A percentile compares a stretch with the other conserved stretches of the same genome.
These are phyloP conservation scores for Hansenula lynferdii DNA, from an alignment of 1,139 yeast species.

Conservation along the genomic window DNA sequence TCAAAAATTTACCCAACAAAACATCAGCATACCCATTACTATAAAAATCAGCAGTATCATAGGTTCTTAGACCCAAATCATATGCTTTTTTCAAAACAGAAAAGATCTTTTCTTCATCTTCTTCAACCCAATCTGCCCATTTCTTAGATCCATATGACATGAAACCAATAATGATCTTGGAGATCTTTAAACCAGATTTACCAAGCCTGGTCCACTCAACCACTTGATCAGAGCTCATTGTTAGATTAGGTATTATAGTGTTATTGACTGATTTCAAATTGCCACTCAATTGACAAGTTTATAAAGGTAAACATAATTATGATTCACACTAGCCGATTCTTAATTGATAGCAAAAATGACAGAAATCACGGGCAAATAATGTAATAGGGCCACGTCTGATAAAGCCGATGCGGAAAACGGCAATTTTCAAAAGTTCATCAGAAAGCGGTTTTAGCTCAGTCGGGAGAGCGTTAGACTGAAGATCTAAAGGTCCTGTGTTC, in stretches of 20 bases:
- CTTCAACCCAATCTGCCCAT: slow-evolving; percentile 44
- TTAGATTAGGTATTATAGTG: too few species aligned
- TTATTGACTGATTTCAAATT: too few species aligned
- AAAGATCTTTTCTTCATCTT: slow-evolving; percentile 32
- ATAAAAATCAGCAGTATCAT: slow-evolving; percentile 44
- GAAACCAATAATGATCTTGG: slow-evolving; percentile 49
- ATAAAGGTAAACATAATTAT: too few species aligned
- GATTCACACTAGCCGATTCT: too few species aligned
- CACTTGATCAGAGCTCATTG: slow-evolving; percentile 1
- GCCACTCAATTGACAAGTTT: too few species aligned
- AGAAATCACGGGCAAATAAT: background rate
- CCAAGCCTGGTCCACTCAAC: slow-evolving; percentile 28
- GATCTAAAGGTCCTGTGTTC: slow-evolving; percentile 89
- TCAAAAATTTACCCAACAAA: slow-evolving; percentile 38
- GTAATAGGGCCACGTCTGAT: too few species aligned
- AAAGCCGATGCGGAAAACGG: too few species aligned
- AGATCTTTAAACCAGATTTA: slow-evolving; percentile 44
- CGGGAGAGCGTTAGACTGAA: slow-evolving; percentile 92
- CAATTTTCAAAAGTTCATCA: too few species aligned
- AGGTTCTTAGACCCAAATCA: slow-evolving; percentile 43
- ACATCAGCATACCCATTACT: slow-evolving; percentile 37
- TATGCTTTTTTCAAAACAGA: slow-evolving; percentile 41
- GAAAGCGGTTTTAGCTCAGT: slow-evolving; percentile 57
- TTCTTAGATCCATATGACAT: slow-evolving; percentile 44
- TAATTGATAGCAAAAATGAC: too few species aligned